These are phyloP conservation scores for Cardamine resedifolia DNA, from an alignment of 345 rosid species.

Conservation along the genomic window DNA sequence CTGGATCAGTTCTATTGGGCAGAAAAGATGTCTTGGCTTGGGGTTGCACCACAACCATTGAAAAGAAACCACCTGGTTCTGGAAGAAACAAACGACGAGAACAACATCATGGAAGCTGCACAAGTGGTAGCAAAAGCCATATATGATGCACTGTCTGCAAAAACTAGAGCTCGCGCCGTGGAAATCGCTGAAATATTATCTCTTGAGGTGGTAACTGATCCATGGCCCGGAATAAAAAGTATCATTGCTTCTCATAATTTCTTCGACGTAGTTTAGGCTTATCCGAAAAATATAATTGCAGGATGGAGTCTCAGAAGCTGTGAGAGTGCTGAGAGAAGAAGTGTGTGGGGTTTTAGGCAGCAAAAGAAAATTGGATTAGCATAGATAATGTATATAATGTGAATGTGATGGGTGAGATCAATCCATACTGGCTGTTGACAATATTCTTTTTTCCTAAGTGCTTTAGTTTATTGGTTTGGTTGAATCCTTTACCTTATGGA, in stretches of 20 bases:
- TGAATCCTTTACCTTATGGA: no score
- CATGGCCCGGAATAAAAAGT: not conserved
- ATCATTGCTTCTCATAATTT: not conserved
- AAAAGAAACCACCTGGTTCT: constrained; percentile 55
- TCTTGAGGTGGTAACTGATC: constrained; percentile 60
- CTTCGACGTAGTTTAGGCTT: not conserved
- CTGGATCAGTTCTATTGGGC: constrained; percentile 97
- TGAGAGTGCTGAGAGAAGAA: constrained; percentile 63
- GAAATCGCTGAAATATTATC: constrained; percentile 58
- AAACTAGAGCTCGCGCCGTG: constrained; percentile 50
- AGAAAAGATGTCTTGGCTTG: constrained; percentile 88
- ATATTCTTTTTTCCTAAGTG: not conserved
- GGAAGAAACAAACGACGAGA: constrained; percentile 41
- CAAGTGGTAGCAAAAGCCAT: constrained; percentile 55
- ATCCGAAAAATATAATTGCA: constrained; percentile 28
- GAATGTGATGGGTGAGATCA: constrained; percentile 3
- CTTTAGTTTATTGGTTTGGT: no score
- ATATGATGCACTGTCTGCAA: constrained; percentile 52
- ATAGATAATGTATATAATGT: constrained; percentile 5
- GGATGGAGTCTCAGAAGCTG: constrained; percentile 88
- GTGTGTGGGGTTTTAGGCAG: constrained; percentile 32
- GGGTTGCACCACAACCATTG: constrained; percentile 79
- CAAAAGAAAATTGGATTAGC: constrained; percentile 6
- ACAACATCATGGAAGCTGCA: constrained; percentile 50
- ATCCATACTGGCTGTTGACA: not conserved